phyloP scores from a whole-genome alignment of 192 early-diverging fungal species.

The Coemansia sp. region DNA sequence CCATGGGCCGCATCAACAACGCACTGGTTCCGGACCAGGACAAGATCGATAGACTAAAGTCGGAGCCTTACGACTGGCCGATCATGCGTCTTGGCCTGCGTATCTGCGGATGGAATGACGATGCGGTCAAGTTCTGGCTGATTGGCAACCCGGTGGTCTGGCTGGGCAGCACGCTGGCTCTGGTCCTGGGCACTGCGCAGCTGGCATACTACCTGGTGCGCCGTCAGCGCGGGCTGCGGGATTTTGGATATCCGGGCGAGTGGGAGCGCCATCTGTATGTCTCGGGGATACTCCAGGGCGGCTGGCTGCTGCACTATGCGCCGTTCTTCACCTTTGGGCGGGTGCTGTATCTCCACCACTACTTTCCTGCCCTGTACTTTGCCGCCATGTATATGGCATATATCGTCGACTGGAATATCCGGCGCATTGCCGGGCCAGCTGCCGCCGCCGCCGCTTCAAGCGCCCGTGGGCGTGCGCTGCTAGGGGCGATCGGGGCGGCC shows the following conservation, averaged over 20 bases:
- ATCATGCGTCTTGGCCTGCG: constrained; percentile 77
- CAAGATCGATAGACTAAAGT: constrained; percentile 64
- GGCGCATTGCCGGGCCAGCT: constrained; percentile 30
- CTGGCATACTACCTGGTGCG: constrained; percentile 49
- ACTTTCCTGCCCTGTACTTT: constrained; percentile 95
- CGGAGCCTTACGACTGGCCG: constrained; percentile 83
- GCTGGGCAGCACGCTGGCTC: constrained; percentile 65
- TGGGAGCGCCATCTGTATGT: constrained; percentile 72
- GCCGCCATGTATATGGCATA: constrained; percentile 73
- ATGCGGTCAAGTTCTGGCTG: constrained; percentile 81
- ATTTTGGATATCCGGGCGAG: constrained; percentile 16
- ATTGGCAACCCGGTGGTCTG: constrained; percentile 92
- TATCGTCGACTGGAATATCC: constrained; percentile 68
- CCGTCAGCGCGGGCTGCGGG: constrained; percentile 48
- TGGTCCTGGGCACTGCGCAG: constrained; percentile 14
- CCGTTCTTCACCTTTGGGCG: constrained; percentile 97
- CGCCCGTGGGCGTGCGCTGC: background rate
- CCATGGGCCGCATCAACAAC: constrained; percentile 97
- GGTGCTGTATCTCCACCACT: constrained; percentile 94
- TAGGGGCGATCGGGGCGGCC: constrained; percentile 21
- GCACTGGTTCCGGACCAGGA: constrained; percentile 87
- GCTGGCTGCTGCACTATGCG: constrained; percentile 92
- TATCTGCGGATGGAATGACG: constrained; percentile 91
- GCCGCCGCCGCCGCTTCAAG: constrained; percentile 1
- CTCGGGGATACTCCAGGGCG: constrained; percentile 66